A percentile compares a stretch with the other conserved stretches of the same genome.
phyloP scores from a whole-genome alignment of 148 eudicot genomes.

The Amaranthus hypochondriacus region DNA sequence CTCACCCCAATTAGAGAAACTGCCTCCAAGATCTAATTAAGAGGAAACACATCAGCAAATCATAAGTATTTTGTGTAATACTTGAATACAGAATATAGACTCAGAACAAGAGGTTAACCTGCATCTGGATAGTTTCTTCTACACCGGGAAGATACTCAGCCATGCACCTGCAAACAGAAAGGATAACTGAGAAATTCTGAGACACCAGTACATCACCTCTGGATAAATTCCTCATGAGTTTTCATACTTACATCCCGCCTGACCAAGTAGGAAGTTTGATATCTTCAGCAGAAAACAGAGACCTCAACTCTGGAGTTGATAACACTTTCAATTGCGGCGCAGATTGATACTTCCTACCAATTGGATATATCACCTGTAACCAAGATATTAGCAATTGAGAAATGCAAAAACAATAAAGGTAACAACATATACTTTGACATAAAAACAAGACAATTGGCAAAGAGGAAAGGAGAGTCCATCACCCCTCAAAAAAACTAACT shows the following conservation, averaged over 20 bases:
- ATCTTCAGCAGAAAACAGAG: conserved; percentile 80
- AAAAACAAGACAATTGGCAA: neutral
- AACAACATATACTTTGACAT: neutral
- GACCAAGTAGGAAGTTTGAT: conserved; percentile 84
- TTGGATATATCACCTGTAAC: conserved; percentile 71
- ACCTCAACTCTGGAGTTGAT: conserved; percentile 73
- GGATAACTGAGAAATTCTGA: neutral
- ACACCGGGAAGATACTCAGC: conserved; percentile 85
- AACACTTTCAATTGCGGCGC: conserved; percentile 74
- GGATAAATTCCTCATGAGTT: neutral
- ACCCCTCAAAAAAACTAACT: neutral
- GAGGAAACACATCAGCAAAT: conserved; percentile 17
- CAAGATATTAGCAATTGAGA: conserved; percentile 3
- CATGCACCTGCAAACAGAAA: conserved; percentile 63
- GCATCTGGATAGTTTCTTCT: conserved; percentile 65
- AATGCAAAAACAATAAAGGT: neutral
- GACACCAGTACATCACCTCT: neutral
- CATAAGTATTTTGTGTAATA: neutral
- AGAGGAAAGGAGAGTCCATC: neutral
- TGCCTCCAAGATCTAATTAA: conserved; percentile 61
- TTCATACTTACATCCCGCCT: conserved; percentile 71
- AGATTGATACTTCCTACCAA: conserved; percentile 63
- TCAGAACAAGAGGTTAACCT: conserved; percentile 40
- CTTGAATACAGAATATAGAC: neutral
- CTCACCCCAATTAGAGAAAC: conserved; percentile 66